Percentiles rank a stretch among this genome's conserved stretches.
These are phyloP conservation scores for Phialemoniopsis sp. DNA, from an alignment of 2,329 filamentous ascomycete species.

Conservation along the genomic window DNA sequence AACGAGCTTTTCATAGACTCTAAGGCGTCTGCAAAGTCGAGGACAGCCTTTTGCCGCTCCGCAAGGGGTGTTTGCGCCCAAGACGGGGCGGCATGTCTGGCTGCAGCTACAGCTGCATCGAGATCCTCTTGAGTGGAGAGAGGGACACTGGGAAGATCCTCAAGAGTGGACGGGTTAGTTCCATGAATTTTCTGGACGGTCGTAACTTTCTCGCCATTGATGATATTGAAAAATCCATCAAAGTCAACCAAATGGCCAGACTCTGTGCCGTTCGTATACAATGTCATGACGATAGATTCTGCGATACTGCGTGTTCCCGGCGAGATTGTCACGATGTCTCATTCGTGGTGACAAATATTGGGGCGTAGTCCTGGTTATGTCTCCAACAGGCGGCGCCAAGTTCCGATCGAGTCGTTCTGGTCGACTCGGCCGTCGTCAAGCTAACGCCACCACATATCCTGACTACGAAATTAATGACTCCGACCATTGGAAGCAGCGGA, in stretches of 20 bases:
- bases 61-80: conserved; percentile 30
- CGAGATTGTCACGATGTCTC: too few relatives aligned
- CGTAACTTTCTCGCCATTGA: conserved; percentile 13
- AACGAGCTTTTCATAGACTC: conserved; percentile 17
- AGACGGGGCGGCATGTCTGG: conserved; percentile 24
- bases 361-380: too few relatives aligned
- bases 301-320: too few relatives aligned
- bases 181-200: conserved; percentile 17
- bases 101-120: conserved; percentile 28
- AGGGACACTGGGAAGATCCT: conserved; percentile 28
- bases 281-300: too few relatives aligned
- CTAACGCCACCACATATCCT: conserved; percentile 1
- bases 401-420: too few relatives aligned
- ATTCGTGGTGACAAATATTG: too few relatives aligned
- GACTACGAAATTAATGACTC: too few relatives aligned
- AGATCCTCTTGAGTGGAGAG: conserved; percentile 30
- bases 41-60: conserved; percentile 24
- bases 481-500: too few relatives aligned
- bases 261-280: too few relatives aligned
- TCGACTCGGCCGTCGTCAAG: too few relatives aligned
- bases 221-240: conserved; percentile 10
- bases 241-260: too few relatives aligned
- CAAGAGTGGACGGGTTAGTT: conserved; percentile 26
- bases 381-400: too few relatives aligned
- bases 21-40: conserved; percentile 24